A percentile compares a stretch with the other conserved stretches of the same genome.
phyloP scores from a whole-genome alignment of 202 grass and related monocot species.

The Cymbopogon flexuosus region DNA sequence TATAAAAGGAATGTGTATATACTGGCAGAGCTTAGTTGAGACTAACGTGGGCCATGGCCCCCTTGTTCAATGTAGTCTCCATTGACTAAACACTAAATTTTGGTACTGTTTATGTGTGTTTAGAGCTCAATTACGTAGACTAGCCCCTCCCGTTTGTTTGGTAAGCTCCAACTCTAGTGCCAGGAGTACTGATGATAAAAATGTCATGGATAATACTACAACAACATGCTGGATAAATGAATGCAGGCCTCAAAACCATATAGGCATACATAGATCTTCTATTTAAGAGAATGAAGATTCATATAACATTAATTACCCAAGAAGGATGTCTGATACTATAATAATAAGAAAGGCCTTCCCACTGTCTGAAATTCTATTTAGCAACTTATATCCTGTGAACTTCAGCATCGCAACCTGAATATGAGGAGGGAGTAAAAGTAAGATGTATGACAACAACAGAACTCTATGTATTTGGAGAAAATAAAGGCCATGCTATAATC shows the following conservation, averaged over 20 bases:
- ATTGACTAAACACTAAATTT: neutral
- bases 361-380: slow-evolving; percentile 79
- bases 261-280: neutral
- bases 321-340: slow-evolving; percentile 79
- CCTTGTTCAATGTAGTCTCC: neutral
- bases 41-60: neutral
- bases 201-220: neutral
- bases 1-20: neutral
- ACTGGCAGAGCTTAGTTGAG: neutral
- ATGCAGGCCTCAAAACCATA: neutral
- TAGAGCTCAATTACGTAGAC: neutral
- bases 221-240: neutral
- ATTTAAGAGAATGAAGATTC: slow-evolving; percentile 10
- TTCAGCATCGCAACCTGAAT: slow-evolving; percentile 90
- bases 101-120: neutral
- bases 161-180: neutral
- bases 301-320: slow-evolving; percentile 70
- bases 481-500: neutral
- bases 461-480: slow-evolving; percentile 17
- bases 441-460: slow-evolving; percentile 32
- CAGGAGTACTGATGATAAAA: neutral
- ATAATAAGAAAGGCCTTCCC: slow-evolving; percentile 95
- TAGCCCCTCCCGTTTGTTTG: neutral
- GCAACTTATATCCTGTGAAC: slow-evolving; percentile 96
- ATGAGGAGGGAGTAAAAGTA: slow-evolving; percentile 19